These are phyloP conservation scores for Thalassiosira pacifica DNA, from an alignment of 352 stramenopile species.

Conservation along the genomic window DNA sequence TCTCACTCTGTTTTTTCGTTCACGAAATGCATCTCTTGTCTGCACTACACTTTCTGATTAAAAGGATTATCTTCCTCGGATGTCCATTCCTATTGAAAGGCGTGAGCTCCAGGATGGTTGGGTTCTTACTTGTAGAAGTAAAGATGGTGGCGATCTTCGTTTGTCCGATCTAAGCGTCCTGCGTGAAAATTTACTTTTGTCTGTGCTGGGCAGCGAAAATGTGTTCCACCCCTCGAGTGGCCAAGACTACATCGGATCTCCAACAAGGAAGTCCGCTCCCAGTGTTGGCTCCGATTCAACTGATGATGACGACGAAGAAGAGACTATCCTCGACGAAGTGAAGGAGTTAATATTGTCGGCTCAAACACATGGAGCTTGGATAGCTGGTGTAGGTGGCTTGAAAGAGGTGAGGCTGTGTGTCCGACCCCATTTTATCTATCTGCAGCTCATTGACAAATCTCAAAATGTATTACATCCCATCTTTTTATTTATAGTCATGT, in stretches of 20 bases:
- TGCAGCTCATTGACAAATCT: not conserved
- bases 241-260: slow-evolving; percentile 41
- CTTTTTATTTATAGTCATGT: slow-evolving; percentile 24
- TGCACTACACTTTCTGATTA: too few relatives aligned
- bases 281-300: slow-evolving; percentile 23
- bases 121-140: slow-evolving; percentile 82
- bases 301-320: slow-evolving; percentile 56
- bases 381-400: slow-evolving; percentile 69
- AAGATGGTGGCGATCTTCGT: slow-evolving; percentile 79
- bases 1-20: too few relatives aligned
- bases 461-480: not conserved
- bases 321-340: slow-evolving; percentile 80
- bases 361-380: slow-evolving; percentile 76
- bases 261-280: slow-evolving; percentile 10
- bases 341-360: slow-evolving; percentile 80
- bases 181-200: slow-evolving; percentile 78
- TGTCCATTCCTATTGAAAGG: slow-evolving; percentile 86
- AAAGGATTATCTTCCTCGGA: slow-evolving; percentile 85
- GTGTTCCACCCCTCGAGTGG: slow-evolving; percentile 72
- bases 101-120: slow-evolving; percentile 81
- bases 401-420: slow-evolving; percentile 36
- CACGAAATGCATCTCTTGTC: too few relatives aligned
- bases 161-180: slow-evolving; percentile 83
- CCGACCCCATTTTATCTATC: not conserved
- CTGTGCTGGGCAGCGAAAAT: slow-evolving; percentile 78